Evolutionary conservation across 1,139 yeast genomes (phyloP), one percentile per base, ranked within the genome.

Genomic region (Blastobotrys malaysiensis): DNA sequence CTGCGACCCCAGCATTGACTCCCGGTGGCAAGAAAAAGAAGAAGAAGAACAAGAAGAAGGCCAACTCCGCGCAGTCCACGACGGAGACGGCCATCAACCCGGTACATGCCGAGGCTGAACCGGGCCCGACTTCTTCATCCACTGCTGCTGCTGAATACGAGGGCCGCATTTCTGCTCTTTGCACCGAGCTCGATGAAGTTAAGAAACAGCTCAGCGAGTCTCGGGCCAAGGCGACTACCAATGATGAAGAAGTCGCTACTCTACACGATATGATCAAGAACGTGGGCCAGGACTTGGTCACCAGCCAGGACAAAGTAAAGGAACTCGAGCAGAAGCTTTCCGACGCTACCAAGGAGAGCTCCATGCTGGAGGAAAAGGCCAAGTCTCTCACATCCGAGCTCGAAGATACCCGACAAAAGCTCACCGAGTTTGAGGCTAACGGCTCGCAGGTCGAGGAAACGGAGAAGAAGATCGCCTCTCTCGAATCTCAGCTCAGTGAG

Each of bases 261-360:
- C 75, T 86, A 52, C 78, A 84, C 59, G 96, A 88, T 55, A 86
- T 83, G 86, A 69, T 89, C 50, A 79, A 79, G 60, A 82, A 80
- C 51, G 77, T 89, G 19, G 96, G 96, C 1, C 80, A 86, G 63
- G 95, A 88, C 51, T 73, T 88, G 22, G 95, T 88, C 0, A 72
- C 52, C 57, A 63, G 74, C 55, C 55, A 52, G 44, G 62, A 61
- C 22, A 43, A 56, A 20, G 51, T 59, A 18, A 59, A 59, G 45
- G 52, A 46, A 4, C 16, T 43, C 18, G 19, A 24, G 4, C 13
- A 22, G 9, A 53, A 48, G 9, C 18, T 50, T 7, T 16, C 46
- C 13, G 45, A 51, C 11, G 50, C 56, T 24, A 55, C 52, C 20
- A 36, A 48, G 6, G 46, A 50, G 43, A 21, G 50, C 14, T 24